Base-by-base conservation (phyloP, 768 basidiomycete species). In the Fomitopsis pulvina region DNA sequence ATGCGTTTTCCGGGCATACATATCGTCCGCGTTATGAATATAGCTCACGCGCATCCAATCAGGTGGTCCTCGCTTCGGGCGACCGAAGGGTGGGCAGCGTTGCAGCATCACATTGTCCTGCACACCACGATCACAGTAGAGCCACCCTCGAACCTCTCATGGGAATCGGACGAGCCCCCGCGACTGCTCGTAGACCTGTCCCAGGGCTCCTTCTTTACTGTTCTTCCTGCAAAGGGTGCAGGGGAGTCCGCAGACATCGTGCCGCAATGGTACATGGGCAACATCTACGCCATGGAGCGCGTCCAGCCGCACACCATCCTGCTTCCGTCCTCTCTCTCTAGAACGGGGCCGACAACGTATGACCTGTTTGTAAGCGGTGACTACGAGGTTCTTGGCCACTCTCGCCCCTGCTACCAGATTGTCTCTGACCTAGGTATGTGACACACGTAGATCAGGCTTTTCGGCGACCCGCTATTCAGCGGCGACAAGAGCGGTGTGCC, bases 351-450 rank as follows among this genome's bases (percentile, higher is more conserved):
- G 30, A 83, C 75, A 18, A 70, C 60, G 16, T 92, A 89, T 57
- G 75, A 84, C 46, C 59, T 93, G 2, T 78, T 87, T 52, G 69
- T 94, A 45, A 85, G 86, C 59, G 89, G 83, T 8, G 83, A 90
- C 53, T 94, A 92, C 60, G 92, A 95, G 76, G 88, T 80, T n/a
- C n/a, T n/a, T n/a, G n/a, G n/a, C n/a, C n/a, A n/a, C n/a, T 38
- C 5, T 47, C 25, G 21, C 22, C 49, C 21, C 37, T 45, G 20
- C 40, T 20, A 37, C 32, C 52, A 28, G 4, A 5, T 8, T 20
- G 21, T 42, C 26, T 20, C 27, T 51, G 21, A 38, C 26, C 14
- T 25, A 34, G 29, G 24, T 42, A 47, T 41, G 44, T 45, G 44
- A 39, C 14, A 4, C 39, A 37, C 45, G 7, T 56, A 91, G 85